Evolutionary conservation across 306 rosid genomes (phyloP), one percentile per base, ranked within the genome.

Genomic region (Purshia tridentata): DNA sequence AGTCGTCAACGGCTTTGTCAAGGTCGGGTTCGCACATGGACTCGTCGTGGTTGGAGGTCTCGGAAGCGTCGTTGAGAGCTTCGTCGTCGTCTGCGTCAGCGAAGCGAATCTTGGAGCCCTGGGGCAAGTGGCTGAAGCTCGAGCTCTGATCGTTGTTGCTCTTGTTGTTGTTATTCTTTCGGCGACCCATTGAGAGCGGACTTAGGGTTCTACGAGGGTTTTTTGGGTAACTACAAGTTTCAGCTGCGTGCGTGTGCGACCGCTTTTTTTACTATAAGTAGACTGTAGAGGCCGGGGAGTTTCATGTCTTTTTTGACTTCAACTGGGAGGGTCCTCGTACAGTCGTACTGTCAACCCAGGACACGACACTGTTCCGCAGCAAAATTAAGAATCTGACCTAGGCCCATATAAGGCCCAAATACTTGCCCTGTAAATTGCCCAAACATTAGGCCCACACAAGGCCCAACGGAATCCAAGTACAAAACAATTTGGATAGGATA

Each of bases 21-120:
- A 75, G 40, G 18, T 87, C 90, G 20, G 84, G 73, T 12, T 87
- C 92, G 50, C 80, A 83, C 92, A 90, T 88, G 81, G 99, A 95
- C 56, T 90, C 92, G 82, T 87, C 98, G 67, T 83, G 78, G 82
- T 83, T 93, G 46, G 92, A 87, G 82, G 86, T 77, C 65, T 76
- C 91, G 15, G 88, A 75, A 53, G 73, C 88, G 53, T 88, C 96
- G 47, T 82, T 84, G 15, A 82, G 74, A 54, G 80, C 76, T 54
- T 86, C 96, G 41, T 18, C 72, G 39, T 35, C 64, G 50, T 81
- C 92, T 4, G 88, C 89, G 71, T 90, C 92, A 9, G 77, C 76
- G 72, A 92, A 88, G 56, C 92, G 85, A 79, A 72, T 76, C 83
- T 77, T 81, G 54, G 80, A 80, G 75, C 74, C 69, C 9, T 67